These are phyloP conservation scores for Podosphaera leucotricha DNA, from an alignment of 2,329 filamentous ascomycete species.

Conservation along the genomic window DNA sequence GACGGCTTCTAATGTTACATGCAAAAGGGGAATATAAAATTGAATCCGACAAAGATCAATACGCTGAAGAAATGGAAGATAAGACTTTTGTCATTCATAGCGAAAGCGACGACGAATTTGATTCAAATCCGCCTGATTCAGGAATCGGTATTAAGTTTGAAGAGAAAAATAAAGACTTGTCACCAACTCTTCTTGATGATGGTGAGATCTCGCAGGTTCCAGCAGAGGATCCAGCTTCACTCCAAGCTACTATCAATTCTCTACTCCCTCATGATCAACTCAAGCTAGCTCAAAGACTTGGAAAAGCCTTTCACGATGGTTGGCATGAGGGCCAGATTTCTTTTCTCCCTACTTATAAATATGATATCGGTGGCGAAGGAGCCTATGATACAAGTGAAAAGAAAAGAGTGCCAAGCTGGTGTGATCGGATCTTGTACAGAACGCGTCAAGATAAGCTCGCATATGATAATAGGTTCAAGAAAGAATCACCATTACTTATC, in stretches of 20 bases:
- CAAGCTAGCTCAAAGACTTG: conserved; percentile 42
- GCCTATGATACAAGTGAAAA: conserved; percentile 94
- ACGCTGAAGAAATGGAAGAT: conserved; percentile 21
- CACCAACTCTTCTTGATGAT: conserved; percentile 28
- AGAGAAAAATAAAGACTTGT: conserved; percentile 16
- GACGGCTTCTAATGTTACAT: conserved; percentile 61
- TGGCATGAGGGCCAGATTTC: conserved; percentile 76
- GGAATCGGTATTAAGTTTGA: conserved; percentile 11
- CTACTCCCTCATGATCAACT: conserved; percentile 81
- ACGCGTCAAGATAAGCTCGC: conserved; percentile 45
- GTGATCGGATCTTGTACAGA: conserved; percentile 75
- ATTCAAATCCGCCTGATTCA: conserved; percentile 3
- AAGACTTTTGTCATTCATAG: conserved; percentile 23
- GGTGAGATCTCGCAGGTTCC: conserved; percentile 45
- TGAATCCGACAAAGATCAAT: conserved; percentile 14
- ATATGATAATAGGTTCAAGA: conserved; percentile 33
- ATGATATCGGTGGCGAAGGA: conserved; percentile 80
- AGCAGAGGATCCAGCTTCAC: conserved; percentile 55
- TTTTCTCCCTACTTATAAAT: conserved; percentile 92
- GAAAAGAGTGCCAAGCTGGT: conserved; percentile 81
- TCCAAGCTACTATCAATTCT: conserved; percentile 73
- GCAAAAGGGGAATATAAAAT: conserved; percentile 53
- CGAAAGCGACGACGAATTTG: conserved; percentile 21
- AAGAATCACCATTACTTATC: conserved; percentile 41
- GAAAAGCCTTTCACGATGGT: conserved; percentile 72